These are phyloP conservation scores for Dipodascopsis tothii DNA, from an alignment of 805 yeast species.

Conservation along the genomic window DNA sequence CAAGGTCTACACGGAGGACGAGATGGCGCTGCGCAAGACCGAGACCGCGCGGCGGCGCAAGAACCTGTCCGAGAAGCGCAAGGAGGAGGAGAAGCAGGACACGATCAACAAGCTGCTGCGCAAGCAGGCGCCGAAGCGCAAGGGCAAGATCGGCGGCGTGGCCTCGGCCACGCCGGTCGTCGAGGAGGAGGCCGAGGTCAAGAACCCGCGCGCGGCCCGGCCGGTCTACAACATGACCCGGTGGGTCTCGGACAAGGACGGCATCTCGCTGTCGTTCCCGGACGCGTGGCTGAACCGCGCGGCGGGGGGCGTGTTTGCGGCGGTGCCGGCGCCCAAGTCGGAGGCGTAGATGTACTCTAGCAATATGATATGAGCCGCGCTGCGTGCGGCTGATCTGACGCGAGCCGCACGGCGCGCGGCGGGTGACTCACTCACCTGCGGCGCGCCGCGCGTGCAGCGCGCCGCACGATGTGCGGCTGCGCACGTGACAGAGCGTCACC, in stretches of 20 bases:
- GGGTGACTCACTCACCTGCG: no score
- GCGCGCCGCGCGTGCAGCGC: no score
- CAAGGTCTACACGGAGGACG: conserved; percentile 70
- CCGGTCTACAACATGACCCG: neutral
- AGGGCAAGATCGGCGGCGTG: conserved; percentile 7
- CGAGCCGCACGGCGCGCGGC: no score
- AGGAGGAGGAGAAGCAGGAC: conserved; percentile 87
- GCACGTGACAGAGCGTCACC: no score
- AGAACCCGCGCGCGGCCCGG: neutral
- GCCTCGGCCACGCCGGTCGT: neutral
- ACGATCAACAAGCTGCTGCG: conserved; percentile 79
- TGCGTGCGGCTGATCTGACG: no score
- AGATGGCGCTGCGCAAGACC: conserved; percentile 68
- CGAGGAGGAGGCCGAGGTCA: neutral
- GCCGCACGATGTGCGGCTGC: no score
- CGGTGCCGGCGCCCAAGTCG: conserved; percentile 16
- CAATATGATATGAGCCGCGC: no score
- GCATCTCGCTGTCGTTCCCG: neutral
- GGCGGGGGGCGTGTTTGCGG: neutral
- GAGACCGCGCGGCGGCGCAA: conserved; percentile 85
- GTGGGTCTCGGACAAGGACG: neutral
- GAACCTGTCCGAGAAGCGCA: conserved; percentile 68
- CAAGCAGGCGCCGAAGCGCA: conserved; percentile 57
- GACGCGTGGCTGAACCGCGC: neutral
- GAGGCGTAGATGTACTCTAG: no score